A percentile compares a stretch with the other conserved stretches of the same genome.
Conservation (phyloP, 1,284 basidiomycete species). For the Leccinum fuscescens region DNA sequence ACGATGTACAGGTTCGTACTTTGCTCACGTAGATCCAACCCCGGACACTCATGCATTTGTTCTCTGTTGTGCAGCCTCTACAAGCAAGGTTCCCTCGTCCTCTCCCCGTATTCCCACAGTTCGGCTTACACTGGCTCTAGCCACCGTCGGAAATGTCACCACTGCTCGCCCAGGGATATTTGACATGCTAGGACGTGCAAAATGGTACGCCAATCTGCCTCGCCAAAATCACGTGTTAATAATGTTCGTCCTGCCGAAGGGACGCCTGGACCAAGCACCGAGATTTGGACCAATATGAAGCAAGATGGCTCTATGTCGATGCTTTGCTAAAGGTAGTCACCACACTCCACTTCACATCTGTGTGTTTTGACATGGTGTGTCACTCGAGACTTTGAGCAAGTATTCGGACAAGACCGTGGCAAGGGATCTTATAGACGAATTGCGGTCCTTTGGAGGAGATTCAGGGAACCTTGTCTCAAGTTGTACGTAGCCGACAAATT, state of each 20-base stretch:
- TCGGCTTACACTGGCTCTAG: constrained; percentile 40
- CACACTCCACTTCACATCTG: neutral
- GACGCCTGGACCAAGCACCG: constrained; percentile 94
- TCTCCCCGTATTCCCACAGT: neutral
- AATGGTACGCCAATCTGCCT: constrained; percentile 62
- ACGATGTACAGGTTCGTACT: constrained; percentile 81
- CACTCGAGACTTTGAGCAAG: constrained; percentile 70
- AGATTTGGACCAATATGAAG: constrained; percentile 75
- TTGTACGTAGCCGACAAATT: constrained; percentile 45
- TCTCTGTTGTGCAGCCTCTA: constrained; percentile 59
- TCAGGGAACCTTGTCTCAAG: constrained; percentile 69
- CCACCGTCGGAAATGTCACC: constrained; percentile 85
- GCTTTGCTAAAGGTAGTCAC: constrained; percentile 74
- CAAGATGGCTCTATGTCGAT: constrained; percentile 89
- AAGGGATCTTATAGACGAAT: constrained; percentile 72
- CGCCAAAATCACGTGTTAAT: constrained; percentile 28
- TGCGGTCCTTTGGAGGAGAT: constrained; percentile 78
- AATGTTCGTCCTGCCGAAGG: constrained; percentile 44
- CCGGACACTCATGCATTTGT: constrained; percentile 7
- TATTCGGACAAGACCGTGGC: constrained; percentile 83
- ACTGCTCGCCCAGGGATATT: constrained; percentile 81
- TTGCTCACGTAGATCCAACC: neutral
- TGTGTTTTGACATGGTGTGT: neutral
- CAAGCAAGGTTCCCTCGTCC: constrained; percentile 73
- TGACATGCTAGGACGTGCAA: constrained; percentile 92